Evolutionary conservation across 306 rosid genomes (phyloP).

Genomic region (Prunus dulcis): DNA sequence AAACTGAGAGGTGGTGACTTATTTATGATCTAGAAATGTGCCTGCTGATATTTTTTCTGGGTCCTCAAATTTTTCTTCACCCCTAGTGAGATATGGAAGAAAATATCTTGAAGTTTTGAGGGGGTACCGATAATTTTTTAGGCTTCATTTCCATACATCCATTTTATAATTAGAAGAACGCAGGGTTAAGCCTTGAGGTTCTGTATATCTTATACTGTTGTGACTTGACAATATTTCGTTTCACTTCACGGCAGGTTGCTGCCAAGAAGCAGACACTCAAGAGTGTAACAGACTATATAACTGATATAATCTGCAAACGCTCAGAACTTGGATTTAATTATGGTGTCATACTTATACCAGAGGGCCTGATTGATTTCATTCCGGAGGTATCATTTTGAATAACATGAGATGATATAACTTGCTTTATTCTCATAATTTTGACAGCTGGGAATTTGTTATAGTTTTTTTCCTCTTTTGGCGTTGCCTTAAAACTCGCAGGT

Average conservation of each 20-base stretch:
- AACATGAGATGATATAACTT: too few relatives aligned
- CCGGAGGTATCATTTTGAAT: slow-evolving; percentile 60
- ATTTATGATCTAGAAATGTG: background rate
- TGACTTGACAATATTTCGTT: slow-evolving; percentile 21
- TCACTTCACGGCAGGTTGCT: slow-evolving; percentile 59
- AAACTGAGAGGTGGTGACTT: background rate
- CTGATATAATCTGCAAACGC: slow-evolving; percentile 69
- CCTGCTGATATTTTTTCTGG: background rate
- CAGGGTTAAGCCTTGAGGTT: background rate
- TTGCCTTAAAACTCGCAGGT: slow-evolving; percentile 48
- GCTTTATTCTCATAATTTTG: background rate
- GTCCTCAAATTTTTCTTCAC: background rate
- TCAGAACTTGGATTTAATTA: slow-evolving; percentile 60
- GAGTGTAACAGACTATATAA: slow-evolving; percentile 76
- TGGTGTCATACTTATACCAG: slow-evolving; percentile 88
- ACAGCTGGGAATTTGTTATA: background rate
- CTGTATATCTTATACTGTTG: background rate
- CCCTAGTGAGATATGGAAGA: background rate
- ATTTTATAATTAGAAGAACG: background rate
- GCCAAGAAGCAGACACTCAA: slow-evolving; percentile 80
- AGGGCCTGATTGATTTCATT: slow-evolving; percentile 92
- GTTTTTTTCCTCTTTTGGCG: background rate
- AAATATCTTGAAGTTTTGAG: background rate
- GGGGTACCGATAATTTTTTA: background rate
- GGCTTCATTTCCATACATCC: too few relatives aligned